Evolutionary conservation across 345 rosid genomes (phyloP).

Genomic region (Cardamine occulta): DNA sequence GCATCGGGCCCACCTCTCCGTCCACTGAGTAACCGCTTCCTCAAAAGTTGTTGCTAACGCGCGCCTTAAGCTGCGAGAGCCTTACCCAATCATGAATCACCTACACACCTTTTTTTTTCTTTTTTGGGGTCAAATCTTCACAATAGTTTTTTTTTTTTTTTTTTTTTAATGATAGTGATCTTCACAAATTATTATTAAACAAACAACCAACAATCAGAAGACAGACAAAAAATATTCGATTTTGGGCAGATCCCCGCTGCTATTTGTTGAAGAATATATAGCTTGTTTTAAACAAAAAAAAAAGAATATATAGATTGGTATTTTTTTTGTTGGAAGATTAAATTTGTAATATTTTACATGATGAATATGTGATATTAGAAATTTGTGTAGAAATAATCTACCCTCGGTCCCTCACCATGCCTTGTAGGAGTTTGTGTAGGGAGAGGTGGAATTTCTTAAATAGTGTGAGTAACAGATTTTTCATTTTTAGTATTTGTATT

Average conservation of each 20-base stretch:
- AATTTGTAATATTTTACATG: neutral
- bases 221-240: slow-evolving; percentile 9
- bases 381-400: neutral
- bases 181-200: neutral
- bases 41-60: slow-evolving; percentile 5
- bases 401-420: neutral
- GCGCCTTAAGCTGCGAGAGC: slow-evolving; percentile 28
- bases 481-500: neutral
- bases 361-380: neutral
- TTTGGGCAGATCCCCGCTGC: neutral
- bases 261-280: slow-evolving; percentile 3
- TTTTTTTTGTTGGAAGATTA: neutral
- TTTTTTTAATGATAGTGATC: too few relatives aligned
- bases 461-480: neutral
- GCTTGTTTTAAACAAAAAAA: too few relatives aligned
- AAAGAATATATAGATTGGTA: too few relatives aligned
- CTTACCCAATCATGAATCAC: neutral
- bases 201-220: neutral
- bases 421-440: neutral
- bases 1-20: slow-evolving; percentile 14
- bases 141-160: too few relatives aligned
- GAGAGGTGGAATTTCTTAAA: neutral
- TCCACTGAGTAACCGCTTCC: slow-evolving; percentile 11
- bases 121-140: too few relatives aligned
- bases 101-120: too few relatives aligned